Base-by-base conservation (phyloP, 495 filamentous ascomycete genomes). In the Mytilinidion resinicola region DNA sequence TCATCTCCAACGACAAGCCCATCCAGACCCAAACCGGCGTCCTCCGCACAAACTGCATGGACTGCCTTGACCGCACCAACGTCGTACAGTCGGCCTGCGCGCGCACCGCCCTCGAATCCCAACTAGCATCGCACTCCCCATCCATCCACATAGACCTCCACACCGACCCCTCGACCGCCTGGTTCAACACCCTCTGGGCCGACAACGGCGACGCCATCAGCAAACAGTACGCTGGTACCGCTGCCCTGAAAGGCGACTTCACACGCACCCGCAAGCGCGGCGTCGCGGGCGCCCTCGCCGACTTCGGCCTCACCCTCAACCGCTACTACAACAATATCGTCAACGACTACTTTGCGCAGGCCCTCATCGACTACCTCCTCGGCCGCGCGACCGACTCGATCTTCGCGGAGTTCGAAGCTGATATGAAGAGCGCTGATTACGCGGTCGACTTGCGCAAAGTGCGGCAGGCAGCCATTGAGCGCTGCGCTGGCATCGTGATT, bases 141-240 rank as follows among this genome's bases (percentile, higher is more conserved):
- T 14, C 20, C 1, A 78, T 93, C 51, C 76, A 84, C 36, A 83
- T 95, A 69, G 79, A 81, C 59, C 69, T 84, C 2, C 82, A 89
- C 58, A 66, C 71, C 10, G 87, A 92, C 65, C 84, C 85, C 20
- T 82, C 82, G 50, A 92, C 86, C 2, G 78, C 82, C 38, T 96
- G 91, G 90, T 96, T 96, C 73, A 96, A 97, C 73, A 87, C 82
- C 0, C 76, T 96, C 0, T 97, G 92, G 92, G 92, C 92, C 2
- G 92, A 97, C 65, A 96, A 96, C 60, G 92, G 86, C 20, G 87
- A 90, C 69, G 82, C 85, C 1, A 83, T 88, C 56, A 86, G 82
- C 7, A 48, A 77, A 51, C 78, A 82, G 63, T 85, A 97, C 66
- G 90, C 92, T 7, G 92, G 88, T 5, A 96, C 92, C 0, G 89